These are phyloP conservation scores for Iris macrosiphon DNA, from an alignment of 106 monocot genomes.

Conservation along the genomic window DNA sequence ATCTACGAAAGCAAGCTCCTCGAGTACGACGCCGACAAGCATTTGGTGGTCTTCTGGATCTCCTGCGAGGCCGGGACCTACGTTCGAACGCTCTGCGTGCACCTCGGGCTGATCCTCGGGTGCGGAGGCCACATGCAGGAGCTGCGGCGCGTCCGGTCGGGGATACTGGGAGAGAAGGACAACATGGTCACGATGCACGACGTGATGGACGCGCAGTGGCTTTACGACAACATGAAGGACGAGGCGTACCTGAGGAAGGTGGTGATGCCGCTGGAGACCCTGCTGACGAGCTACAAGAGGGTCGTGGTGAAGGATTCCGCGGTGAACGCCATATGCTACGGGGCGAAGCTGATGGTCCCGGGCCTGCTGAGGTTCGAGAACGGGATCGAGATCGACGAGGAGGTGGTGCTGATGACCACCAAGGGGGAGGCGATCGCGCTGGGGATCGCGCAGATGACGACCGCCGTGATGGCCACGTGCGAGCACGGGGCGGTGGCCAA, in stretches of 20 bases:
- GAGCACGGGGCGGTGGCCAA: constrained; percentile 78
- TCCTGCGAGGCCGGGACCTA: constrained; percentile 93
- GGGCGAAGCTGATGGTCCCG: constrained; percentile 91
- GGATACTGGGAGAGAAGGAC: constrained; percentile 80
- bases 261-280: constrained; percentile 81
- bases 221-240: constrained; percentile 62
- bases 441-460: constrained; percentile 93
- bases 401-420: constrained; percentile 89
- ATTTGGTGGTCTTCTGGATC: constrained; percentile 91
- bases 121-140: constrained; percentile 96
- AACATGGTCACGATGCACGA: constrained; percentile 99
- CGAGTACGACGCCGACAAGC: constrained; percentile 56
- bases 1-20: constrained; percentile 94
- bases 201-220: constrained; percentile 82
- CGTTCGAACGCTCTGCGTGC: constrained; percentile 82
- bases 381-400: constrained; percentile 85
- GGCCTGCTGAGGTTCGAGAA: constrained; percentile 85
- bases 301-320: constrained; percentile 92
- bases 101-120: constrained; percentile 72
- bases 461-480: constrained; percentile 91
- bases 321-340: constrained; percentile 92
- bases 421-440: constrained; percentile 90
- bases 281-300: constrained; percentile 91
- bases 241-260: constrained; percentile 70
- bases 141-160: constrained; percentile 79